Base-by-base conservation (phyloP, 306 rosid species). In the Oxytropis ochrocephala region DNA sequence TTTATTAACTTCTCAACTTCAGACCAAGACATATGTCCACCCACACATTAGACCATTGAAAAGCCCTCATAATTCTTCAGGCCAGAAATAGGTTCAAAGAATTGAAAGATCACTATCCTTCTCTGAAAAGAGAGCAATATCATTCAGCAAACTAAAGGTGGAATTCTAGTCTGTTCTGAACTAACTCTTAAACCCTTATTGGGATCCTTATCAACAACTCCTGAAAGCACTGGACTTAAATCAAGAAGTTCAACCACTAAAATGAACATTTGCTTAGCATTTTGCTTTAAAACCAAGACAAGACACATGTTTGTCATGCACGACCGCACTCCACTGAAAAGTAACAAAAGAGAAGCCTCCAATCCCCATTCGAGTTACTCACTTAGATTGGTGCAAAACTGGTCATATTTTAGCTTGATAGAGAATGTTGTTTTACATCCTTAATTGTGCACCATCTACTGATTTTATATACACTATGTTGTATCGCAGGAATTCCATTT, bases 401-500 rank as follows among this genome's bases (percentile, higher is more conserved):
- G 30, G 52, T 17, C 48, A 5, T 17, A 19, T 62, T 71, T 71
- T 72, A 64, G 49, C 39, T 77, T 66, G 69, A 49, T 58, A 67
- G 58, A 60, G 67, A 73, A 42, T 27, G 24, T 30, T 43, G 64
- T 79, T 57, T 61, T 51, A 44, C 46, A 52, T 52, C 54, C 53
- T 58, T 30, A 43, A 78, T 51, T 36, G 18, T 70, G 46, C 70
- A 59, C 35, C 79, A 27, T 58, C 30, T 78, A 14, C 30, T 65
- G 76, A 39, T 27, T 27, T 41, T 21, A 66, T 32, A 27, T 48
- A 62, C 67, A 69, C 53, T 30, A 27, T 75, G 46, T 39, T 74
- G 35, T 14, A 43, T 67, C 85, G 85, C 87, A 93, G 98, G 97
- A 70, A 93, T 93, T 75, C 98, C 98, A 71, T 93, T 88, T 85